Evolutionary conservation across 495 filamentous ascomycete genomes (phyloP), one percentile per base, ranked within the genome.

Genomic region (Terfezia claveryi): DNA sequence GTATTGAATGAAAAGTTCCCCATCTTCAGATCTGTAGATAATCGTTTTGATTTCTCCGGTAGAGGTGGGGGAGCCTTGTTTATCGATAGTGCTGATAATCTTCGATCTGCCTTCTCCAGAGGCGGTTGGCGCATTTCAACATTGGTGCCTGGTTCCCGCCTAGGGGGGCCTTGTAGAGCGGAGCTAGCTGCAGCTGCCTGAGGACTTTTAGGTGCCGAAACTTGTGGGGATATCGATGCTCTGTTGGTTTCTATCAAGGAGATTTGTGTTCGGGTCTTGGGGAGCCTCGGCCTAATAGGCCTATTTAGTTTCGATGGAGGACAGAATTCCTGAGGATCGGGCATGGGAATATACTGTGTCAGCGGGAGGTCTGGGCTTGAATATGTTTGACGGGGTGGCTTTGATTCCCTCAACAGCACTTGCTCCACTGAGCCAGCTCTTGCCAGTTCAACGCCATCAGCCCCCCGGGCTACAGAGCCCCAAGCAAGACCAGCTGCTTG

Each of bases 401-500:
- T 20, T 14, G 41, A 9, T 5, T 46, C 41, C 12, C 4, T 14
- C 12, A 20, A 14, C 14, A 14, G 12, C 41, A 46, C 12, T 46
- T 46, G 41, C 4, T 46, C 41, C 41, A 20, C 17, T 14, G 41
- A 46, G 41, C 41, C 17, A 14, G 41, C 12, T 20, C 14, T 20
- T 20, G 14, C 17, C 4, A 20, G 17, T 14, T 14, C 14, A 46
- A 14, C 8, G 4, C 14, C 12, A 1, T 46, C 62, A 52, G 64
- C 55, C 57, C 58, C 50, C 51, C 71, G 70, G 32, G 71, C 71
- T 37, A 72, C 69, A 57, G 72, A 75, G 49, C 73, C 77, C 88
- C 88, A 98, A 16, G 89, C 89, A 38, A 93, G 68, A 2, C 83
- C 82, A 1, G 91, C 91, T 12, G 91, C 91, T 66, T 84, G 92